phyloP scores from a whole-genome alignment of 2,329 filamentous ascomycete species.

The Penicillium rolfsii region DNA sequence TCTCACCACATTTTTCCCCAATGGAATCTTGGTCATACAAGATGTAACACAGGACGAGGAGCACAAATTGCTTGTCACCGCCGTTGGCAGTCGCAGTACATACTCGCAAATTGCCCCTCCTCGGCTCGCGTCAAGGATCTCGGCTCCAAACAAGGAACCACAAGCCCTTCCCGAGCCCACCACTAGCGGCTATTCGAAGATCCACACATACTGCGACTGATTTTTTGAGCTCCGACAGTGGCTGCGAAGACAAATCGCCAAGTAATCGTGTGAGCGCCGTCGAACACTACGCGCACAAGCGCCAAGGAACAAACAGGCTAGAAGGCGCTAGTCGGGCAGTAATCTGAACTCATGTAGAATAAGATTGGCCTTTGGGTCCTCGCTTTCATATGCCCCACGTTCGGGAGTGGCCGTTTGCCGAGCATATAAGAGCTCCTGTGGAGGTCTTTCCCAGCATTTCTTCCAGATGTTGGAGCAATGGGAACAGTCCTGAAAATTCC shows the following conservation, averaged over 20 bases:
- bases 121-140: background rate
- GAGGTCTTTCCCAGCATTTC: background rate
- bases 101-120: background rate
- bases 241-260: background rate
- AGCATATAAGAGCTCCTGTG: background rate
- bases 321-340: background rate
- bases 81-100: background rate
- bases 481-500: background rate
- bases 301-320: background rate
- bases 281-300: background rate
- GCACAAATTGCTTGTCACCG: background rate
- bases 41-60: background rate
- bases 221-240: background rate
- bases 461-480: background rate
- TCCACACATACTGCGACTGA: background rate
- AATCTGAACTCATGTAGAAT: too few species aligned
- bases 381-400: background rate
- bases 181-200: background rate
- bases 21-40: background rate
- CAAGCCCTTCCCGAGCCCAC: background rate
- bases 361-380: background rate
- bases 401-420: background rate
- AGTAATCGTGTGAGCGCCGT: background rate
- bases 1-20: background rate
- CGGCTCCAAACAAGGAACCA: background rate